Base-by-base conservation (phyloP, 1,139 yeast genomes). In the Sugiyamaella castrensis region DNA sequence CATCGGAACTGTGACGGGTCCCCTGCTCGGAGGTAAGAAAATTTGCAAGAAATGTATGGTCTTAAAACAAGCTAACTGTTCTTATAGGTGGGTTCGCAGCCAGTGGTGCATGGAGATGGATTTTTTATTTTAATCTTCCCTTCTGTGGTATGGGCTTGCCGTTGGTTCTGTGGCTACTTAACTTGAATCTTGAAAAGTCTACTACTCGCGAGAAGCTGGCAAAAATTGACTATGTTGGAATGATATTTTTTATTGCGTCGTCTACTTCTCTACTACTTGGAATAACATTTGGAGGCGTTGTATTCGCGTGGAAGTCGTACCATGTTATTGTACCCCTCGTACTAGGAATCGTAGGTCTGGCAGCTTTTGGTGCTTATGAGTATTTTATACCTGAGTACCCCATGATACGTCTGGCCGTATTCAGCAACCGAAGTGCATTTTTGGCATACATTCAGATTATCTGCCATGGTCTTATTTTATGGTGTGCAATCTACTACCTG, bases 71-170 rank as follows among this genome's bases (percentile, higher is more conserved):
- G n/a, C n/a, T n/a, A n/a, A n/a, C n/a, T n/a, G n/a, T n/a, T n/a
- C n/a, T n/a, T n/a, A n/a, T n/a, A 2, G 32, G 37, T 26, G 82
- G 82, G 1, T 76, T 82, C 56, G 72, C 84, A 1, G 63, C 78
- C 11, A 71, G 75, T 27, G 80, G 78, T 1, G 70, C 80, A 11
- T 84, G 91, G 91, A 74, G 91, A 61, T 84, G 91, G 89, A 80
- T 86, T 57, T 84, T 84, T 63, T 84, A 80, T 63, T 73, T 84
- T 57, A 84, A 84, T 62, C 65, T 84, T 48, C 87, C 89, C 2
- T 67, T 82, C 35, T 85, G 85, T 24, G 88, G 84, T 0, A 52
- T 74, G 2, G 80, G 84, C 1, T 64, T 75, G n/a, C 60, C 67
- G 0, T 58, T 75, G 19, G 69, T 82, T 38, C 52, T 72, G 2